Base-by-base conservation (phyloP, 768 basidiomycete species). In the Hygrophoropsis aurantiaca region DNA sequence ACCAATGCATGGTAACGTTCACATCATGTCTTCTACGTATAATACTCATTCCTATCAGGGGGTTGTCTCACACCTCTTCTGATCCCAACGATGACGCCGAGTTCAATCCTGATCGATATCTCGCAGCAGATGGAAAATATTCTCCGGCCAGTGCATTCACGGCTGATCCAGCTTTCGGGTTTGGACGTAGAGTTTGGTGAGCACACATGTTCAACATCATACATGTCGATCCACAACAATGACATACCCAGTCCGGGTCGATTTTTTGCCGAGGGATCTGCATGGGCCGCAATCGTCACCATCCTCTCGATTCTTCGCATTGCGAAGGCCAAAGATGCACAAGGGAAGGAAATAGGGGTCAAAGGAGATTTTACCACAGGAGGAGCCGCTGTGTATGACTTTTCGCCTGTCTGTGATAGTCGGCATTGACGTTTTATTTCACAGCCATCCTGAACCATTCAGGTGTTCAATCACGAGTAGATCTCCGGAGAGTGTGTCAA, bases 51-150 rank as follows among this genome's bases (percentile, higher is more conserved):
- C n/a, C n/a, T n/a, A n/a, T n/a, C n/a, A 78, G 74, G 73, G 71
- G 66, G 5, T 73, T 76, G 27, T 66, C 74, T 15, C 81, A 79
- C 45, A 77, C 84, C 55, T 71, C 73, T 43, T 59, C 53, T 3
- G 63, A 68, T 33, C 85, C 81, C 61, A 72, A 74, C 6, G 71
- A 82, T 26, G 74, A 83, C 4, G 71, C 71, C 46, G 53, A 55
- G 6, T 83, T 83, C 64, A 68, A 72, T 20, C 82, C 84, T 5
- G 78, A 82, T 50, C 71, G 83, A 32, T 80, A 78, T 64, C 56
- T 85, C 11, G 53, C 51, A 6, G 2, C 52, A 1, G 11, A 42
- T 0, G 64, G 61, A n/a, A 42, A 35, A 11, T 43, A 62, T 11
- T 33, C 24, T 2, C 49, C 54, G 15, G 53, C 35, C 4, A 19